Conservation (phyloP, 108 stramenopile genomes). For the Cylindrotheca closterium region DNA sequence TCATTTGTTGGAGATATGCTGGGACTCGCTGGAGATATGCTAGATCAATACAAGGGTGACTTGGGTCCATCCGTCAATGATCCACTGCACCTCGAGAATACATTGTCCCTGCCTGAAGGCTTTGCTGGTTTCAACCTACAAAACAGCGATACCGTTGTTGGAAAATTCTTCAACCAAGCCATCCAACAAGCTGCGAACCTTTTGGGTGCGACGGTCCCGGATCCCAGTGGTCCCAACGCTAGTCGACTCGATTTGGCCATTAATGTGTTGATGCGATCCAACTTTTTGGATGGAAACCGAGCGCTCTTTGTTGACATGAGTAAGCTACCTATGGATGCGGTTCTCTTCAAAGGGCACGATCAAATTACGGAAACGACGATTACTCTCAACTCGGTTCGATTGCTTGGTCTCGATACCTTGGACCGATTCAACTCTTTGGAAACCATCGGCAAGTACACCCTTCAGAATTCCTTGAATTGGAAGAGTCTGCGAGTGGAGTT, state of each 20-base stretch:
- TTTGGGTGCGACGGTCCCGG: conserved; percentile 7
- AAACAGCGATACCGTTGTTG: conserved; percentile 13
- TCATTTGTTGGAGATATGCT: conserved; percentile 22
- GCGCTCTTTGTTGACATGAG: conserved; percentile 32
- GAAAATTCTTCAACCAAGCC: conserved; percentile 24
- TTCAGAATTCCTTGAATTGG: conserved; percentile 59
- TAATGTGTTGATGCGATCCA: conserved; percentile 46
- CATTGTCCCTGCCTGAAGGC: not conserved
- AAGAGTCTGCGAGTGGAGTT: conserved; percentile 53
- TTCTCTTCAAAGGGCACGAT: conserved; percentile 60
- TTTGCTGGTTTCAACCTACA: conserved; percentile 10
- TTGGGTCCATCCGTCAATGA: conserved; percentile 4
- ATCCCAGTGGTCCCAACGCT: conserved; percentile 6
- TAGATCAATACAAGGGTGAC: conserved; percentile 4
- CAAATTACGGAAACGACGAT: conserved; percentile 64
- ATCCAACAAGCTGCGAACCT: conserved; percentile 16
- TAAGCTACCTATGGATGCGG: conserved; percentile 13
- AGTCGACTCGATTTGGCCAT: conserved; percentile 39
- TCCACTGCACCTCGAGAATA: conserved; percentile 18
- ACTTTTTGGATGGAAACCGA: conserved; percentile 45
- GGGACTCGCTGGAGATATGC: conserved; percentile 9
- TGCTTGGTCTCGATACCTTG: conserved; percentile 63
- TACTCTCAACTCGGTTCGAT: conserved; percentile 37
- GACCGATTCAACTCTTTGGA: conserved; percentile 49
- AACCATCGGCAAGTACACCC: conserved; percentile 57